Conservation (phyloP, 2,329 filamentous ascomycete species). For the Davidsoniella neocaledoniae region DNA sequence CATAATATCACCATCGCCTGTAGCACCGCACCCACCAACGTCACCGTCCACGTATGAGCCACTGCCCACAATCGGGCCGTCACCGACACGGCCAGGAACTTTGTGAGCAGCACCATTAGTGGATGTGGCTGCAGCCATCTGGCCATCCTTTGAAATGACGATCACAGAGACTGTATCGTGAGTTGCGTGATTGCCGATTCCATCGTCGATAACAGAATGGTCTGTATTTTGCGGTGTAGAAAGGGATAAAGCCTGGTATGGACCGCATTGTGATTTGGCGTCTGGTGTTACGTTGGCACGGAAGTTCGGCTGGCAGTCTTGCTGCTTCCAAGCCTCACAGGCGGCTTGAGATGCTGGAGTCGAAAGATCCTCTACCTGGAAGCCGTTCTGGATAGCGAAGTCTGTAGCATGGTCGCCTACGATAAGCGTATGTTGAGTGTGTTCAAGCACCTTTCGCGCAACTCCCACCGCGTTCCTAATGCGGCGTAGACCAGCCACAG, state of each 20-base stretch:
- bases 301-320: conserved; percentile 34
- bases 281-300: conserved; percentile 29
- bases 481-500: conserved; percentile 33
- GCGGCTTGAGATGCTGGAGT: conserved; percentile 24
- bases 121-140: conserved; percentile 37
- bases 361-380: conserved; percentile 26
- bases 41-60: conserved; percentile 38
- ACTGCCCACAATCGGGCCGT: conserved; percentile 36
- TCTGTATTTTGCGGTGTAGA: too few relatives aligned
- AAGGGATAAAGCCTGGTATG: conserved; percentile 23
- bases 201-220: not conserved
- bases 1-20: conserved; percentile 40
- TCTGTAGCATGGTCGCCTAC: conserved; percentile 34
- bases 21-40: conserved; percentile 37
- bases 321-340: conserved; percentile 27
- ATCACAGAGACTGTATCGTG: conserved; percentile 41
- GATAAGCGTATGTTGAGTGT: conserved; percentile 34
- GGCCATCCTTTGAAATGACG: conserved; percentile 25
- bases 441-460: conserved; percentile 32
- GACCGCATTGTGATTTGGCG: conserved; percentile 27
- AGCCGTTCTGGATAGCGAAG: conserved; percentile 37
- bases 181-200: conserved; percentile 10
- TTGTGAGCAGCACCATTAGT: conserved; percentile 39
- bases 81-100: conserved; percentile 37
- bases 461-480: conserved; percentile 32